Base-by-base conservation (phyloP, 2,329 filamentous ascomycete species). In the Sclerotiophoma versabilis region DNA sequence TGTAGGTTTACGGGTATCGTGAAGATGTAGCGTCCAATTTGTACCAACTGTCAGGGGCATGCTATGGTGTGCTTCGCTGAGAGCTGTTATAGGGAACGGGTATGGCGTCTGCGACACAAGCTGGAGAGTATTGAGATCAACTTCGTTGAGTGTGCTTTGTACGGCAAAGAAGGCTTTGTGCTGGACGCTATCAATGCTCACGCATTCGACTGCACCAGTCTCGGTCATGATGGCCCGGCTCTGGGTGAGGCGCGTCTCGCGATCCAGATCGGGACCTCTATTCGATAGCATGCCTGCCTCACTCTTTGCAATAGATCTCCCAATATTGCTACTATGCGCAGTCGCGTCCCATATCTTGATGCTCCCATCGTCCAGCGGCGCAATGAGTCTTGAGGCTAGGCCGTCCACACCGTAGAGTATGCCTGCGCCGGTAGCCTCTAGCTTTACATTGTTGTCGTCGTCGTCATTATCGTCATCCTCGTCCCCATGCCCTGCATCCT, bases 1-100 rank as follows among this genome's bases (percentile, higher is more conserved):
- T 2, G 54, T 10, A 8, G 60, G 61, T 38, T 76, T 79, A 41
- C 92, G 84, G 22, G 88, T 84, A 72, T 98, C 93, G 70, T 96
- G 86, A 4, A 97, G 83, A 70, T 96, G 90, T 1, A 98, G 80
- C 1, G 90, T 91, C 54, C 87, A 80, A 44, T 89, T 90, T 1
- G 92, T 96, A 19, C 92, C 93, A 12, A 98, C 85, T 0, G 92
- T 95, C 30, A 98, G 75, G 0, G 93, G 92, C 0, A 88, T 82
- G 0, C 83, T 81, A 42, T 86, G 78, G 62, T 85, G 77, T 36
- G 87, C 82, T 43, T 88, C 82, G 0, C 93, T 97, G 15, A 98
- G 77, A 0, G 92, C 88, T 32, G 90, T 93, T 61, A 98, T 91
- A 25, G 89, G 86, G 81, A 88, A 93, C 1, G 92, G 89, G 65